Base-by-base conservation (phyloP, 257 asterid species). In the Solanum bulbocastanum region DNA sequence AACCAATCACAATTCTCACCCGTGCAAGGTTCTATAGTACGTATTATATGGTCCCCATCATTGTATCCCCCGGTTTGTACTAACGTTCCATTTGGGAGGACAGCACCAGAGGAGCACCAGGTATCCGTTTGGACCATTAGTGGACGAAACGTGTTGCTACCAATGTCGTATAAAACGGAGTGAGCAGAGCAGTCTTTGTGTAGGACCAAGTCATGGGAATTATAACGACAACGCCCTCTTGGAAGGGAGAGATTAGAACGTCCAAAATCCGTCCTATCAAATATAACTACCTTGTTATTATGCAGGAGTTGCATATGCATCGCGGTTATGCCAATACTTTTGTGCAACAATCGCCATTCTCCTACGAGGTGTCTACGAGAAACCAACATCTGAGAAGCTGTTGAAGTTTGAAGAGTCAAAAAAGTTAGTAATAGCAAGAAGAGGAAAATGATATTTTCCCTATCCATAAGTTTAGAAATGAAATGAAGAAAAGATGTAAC, bases 81-180 rank as follows among this genome's bases (percentile, higher is more conserved):
- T 27, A 94, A 81, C 3, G 90, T 60, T 22, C 95, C 97, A 89
- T 90, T 88, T 11, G 95, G 90, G 81, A 83, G 27, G 91, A 87
- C 93, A 75, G 94, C 89, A 88, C 92, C 95, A 86, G 96, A 90
- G 71, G 97, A 94, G 93, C 97, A 94, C 96, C 94, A 94, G 13
- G 91, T 83, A 89, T 94, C 92, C 20, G 96, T 91, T 49, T 89
- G 92, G 30, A 93, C 89, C 87, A 35, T 90, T 87, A 94, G 93
- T 3, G 84, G 8, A 42, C 84, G 84, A 37, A 78, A 25, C 6
- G 27, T 44, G 39, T 44, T 42, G 39, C 39, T 79, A 5, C 10
- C 90, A 79, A 89, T 88, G 86, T 91, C 90, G 91, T 90, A 94
- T 83, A 93, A 94, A 10, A 92, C 91, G 5, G 97, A 94, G 88